Evolutionary conservation across 2,329 filamentous ascomycete genomes (phyloP), one percentile per base, ranked within the genome.

Genomic region (Drechslerella stenobrocha): DNA sequence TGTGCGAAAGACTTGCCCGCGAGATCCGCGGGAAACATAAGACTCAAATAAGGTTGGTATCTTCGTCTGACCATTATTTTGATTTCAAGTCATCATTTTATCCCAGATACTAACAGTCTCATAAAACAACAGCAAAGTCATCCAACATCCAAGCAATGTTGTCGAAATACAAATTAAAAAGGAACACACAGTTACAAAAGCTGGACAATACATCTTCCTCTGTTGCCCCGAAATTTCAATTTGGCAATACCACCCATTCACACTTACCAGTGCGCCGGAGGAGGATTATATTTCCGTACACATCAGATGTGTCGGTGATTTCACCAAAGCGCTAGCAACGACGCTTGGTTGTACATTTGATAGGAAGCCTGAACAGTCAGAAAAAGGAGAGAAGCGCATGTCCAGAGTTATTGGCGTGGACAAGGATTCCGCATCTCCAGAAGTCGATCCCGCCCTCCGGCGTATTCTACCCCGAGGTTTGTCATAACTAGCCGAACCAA

Each of bases 151-250:
- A 5, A 90, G 87, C 79, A 90, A 90, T 74, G 89, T 95, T 15
- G 88, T 88, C 76, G 89, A 95, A 78, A 91, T 95, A 69, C 89
- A 93, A 78, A 90, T 95, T 79, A 91, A 92, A 81, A 93, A 93
- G 78, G 88, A 91, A 75, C 80, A 90, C 77, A 91, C 88, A 44
- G 90, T 87, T 80, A 90, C 88, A 2, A 82, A 83, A 52, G 87
- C 89, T 18, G 89, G 89, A 51, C 88, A 90, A 81, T 93, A 93
- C 78, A 92, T 95, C 73, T 92, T 92, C 79, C 81, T 93, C 72
- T 92, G 87, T 80, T 93, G 89, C 75, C 89, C 89, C 0, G 88
- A 89, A 71, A 85, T 93, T 13, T 92, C 88, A 0, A 80, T 93
- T 45, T 93, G 88, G 88, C 89, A 93, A 77, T 92, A 93, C 75